Percentiles rank a stretch among this genome's conserved stretches.
phyloP scores from a whole-genome alignment of 2,329 filamentous ascomycete species.

The Ustulina deusta region DNA sequence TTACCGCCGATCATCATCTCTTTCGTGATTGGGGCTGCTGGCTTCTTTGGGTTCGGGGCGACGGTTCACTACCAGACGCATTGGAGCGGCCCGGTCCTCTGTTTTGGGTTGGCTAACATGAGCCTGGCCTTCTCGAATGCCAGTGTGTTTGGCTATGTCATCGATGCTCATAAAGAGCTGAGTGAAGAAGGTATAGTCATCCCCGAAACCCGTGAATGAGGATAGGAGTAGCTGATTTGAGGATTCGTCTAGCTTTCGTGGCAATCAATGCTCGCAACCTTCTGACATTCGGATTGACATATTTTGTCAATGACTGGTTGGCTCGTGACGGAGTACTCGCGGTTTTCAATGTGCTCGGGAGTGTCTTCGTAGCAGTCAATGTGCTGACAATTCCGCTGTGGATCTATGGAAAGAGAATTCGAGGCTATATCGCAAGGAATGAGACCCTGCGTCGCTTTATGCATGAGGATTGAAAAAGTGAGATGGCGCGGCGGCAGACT shows the following conservation, averaged over 20 bases:
- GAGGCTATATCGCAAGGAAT: conserved; percentile 58
- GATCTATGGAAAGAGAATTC: conserved; percentile 61
- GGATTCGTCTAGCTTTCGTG: conserved; percentile 56
- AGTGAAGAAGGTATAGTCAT: conserved; percentile 56
- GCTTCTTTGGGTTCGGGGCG: conserved; percentile 62
- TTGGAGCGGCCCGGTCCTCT: conserved; percentile 61
- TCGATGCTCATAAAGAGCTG: conserved; percentile 60
- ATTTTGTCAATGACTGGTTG: conserved; percentile 58
- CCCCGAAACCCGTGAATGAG: neutral
- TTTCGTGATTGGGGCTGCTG: conserved; percentile 56
- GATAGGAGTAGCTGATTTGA: conserved; percentile 15
- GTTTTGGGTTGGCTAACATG: conserved; percentile 63
- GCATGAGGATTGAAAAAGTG: conserved; percentile 45
- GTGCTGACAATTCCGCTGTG: conserved; percentile 62
- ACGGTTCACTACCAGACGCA: conserved; percentile 60
- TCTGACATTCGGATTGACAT: conserved; percentile 60
- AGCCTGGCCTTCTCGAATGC: conserved; percentile 60
- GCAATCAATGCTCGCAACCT: conserved; percentile 63
- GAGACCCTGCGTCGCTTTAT: conserved; percentile 46
- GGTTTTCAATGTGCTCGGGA: conserved; percentile 56
- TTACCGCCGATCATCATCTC: conserved; percentile 56
- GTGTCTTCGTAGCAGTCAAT: conserved; percentile 58
- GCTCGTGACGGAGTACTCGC: conserved; percentile 52
- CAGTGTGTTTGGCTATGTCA: conserved; percentile 63
- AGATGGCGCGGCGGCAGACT: neutral